These are phyloP conservation scores for Juglanconis juglandina DNA, from an alignment of 2,329 filamentous ascomycete species.

Conservation along the genomic window DNA sequence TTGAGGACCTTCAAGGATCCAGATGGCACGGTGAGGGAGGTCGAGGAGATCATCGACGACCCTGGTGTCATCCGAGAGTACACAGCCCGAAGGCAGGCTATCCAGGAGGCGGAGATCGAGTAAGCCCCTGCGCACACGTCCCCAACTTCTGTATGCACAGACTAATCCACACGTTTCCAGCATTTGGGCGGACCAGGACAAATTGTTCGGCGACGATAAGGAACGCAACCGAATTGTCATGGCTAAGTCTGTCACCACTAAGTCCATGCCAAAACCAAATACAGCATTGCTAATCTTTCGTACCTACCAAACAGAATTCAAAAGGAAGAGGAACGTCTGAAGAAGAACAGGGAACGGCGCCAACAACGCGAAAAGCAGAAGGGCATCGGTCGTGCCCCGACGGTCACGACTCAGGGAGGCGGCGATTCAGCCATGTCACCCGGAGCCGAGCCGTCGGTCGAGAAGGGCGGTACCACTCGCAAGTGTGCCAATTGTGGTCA, in stretches of 20 bases:
- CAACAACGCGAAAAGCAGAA: conserved; percentile 90
- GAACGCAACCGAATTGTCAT: conserved; percentile 63
- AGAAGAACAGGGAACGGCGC: conserved; percentile 87
- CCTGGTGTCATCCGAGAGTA: conserved; percentile 87
- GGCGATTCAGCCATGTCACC: conserved; percentile 36
- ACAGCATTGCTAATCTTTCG: background rate
- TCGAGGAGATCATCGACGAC: conserved; percentile 71
- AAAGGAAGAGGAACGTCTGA: conserved; percentile 75
- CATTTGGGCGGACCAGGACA: conserved; percentile 24
- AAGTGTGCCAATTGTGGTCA: conserved; percentile 98
- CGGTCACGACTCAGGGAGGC: conserved; percentile 22
- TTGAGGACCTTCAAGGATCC: conserved; percentile 54
- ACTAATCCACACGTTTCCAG: conserved; percentile 16
- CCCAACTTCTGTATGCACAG: background rate
- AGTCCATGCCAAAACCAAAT: conserved; percentile 21
- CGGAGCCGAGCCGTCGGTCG: conserved; percentile 37
- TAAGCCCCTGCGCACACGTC: conserved; percentile 44
- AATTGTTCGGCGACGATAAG: conserved; percentile 59
- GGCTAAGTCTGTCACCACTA: conserved; percentile 44
- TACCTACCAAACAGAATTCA: conserved; percentile 48
- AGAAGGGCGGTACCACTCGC: conserved; percentile 67
- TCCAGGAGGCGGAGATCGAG: conserved; percentile 70
- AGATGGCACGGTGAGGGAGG: conserved; percentile 53
- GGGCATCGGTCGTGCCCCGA: conserved; percentile 29
- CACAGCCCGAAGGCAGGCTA: conserved; percentile 56